phyloP scores from a whole-genome alignment of 345 rosid genomes.

The Hevea brasiliensis region DNA sequence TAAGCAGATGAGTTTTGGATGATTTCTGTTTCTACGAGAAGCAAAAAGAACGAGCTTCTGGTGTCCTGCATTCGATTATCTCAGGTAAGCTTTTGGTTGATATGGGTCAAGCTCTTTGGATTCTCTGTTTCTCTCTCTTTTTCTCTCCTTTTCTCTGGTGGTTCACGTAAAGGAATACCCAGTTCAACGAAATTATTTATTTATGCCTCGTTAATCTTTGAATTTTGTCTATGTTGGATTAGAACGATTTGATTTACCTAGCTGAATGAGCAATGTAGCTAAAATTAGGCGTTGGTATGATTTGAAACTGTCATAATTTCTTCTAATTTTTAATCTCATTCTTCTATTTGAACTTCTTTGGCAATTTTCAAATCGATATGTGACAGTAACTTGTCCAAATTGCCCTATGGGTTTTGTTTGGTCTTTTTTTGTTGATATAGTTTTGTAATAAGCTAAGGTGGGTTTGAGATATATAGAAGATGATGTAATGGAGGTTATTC shows the following conservation, averaged over 20 bases:
- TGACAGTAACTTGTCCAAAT: neutral
- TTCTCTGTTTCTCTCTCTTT: neutral
- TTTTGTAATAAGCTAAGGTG: neutral
- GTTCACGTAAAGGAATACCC: neutral
- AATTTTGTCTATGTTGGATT: constrained; percentile 6
- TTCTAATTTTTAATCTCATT: neutral
- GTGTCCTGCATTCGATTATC: constrained; percentile 19
- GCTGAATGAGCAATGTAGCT: constrained; percentile 31
- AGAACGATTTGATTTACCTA: constrained; percentile 16
- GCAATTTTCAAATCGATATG: neutral
- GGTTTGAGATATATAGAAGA: neutral
- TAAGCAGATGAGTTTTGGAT: constrained; percentile 17
- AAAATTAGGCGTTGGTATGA: constrained; percentile 12
- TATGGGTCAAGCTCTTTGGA: neutral
- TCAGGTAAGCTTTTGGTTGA: constrained; percentile 26
- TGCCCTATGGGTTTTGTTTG: constrained; percentile 13
- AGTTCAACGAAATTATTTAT: constrained; percentile 3
- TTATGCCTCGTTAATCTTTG: neutral
- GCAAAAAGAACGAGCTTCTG: constrained; percentile 10
- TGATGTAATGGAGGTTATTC: neutral
- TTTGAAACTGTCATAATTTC: neutral
- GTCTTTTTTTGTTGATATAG: neutral
- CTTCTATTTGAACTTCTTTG: neutral
- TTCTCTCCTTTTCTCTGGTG: too few species aligned
- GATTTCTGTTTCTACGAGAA: constrained; percentile 11